Conservation (phyloP, 768 basidiomycete species). For the Serendipita indica region DNA sequence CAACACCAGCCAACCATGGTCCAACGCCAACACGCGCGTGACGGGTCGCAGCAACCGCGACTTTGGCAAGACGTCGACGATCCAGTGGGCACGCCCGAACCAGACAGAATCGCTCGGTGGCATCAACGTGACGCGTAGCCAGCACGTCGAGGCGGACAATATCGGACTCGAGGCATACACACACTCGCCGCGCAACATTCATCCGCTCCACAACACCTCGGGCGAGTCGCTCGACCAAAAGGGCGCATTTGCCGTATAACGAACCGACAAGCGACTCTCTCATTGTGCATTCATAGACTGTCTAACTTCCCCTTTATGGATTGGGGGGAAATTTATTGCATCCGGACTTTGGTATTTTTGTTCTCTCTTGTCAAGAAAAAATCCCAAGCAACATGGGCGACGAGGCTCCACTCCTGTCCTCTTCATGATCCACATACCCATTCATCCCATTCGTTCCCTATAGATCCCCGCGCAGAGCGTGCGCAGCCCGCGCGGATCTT, state of each 20-base stretch:
- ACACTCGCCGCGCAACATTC: slow-evolving; percentile 3
- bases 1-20: slow-evolving; percentile 4
- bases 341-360: too few species aligned
- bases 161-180: background rate
- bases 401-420: too few species aligned
- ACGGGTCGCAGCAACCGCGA: background rate
- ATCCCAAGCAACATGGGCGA: too few species aligned
- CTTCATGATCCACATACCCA: too few species aligned
- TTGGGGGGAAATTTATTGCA: too few species aligned
- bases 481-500: too few species aligned
- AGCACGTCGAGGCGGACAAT: slow-evolving; percentile 1
- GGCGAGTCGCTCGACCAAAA: background rate
- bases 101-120: slow-evolving; percentile 4
- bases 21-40: background rate
- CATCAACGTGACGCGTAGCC: slow-evolving; percentile 4
- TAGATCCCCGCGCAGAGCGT: too few species aligned
- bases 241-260: slow-evolving; percentile 1
- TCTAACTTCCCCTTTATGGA: too few species aligned
- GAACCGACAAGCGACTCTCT: too few species aligned
- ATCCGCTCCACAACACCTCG: background rate
- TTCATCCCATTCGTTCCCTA: too few species aligned
- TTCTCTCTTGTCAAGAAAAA: too few species aligned
- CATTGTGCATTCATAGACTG: too few species aligned
- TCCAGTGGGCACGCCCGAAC: slow-evolving; percentile 6
- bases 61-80: slow-evolving; percentile 7